Percentiles rank a stretch among this genome's conserved stretches.
Conservation (phyloP, 495 filamentous ascomycete genomes). For the Cercophora scortea region DNA sequence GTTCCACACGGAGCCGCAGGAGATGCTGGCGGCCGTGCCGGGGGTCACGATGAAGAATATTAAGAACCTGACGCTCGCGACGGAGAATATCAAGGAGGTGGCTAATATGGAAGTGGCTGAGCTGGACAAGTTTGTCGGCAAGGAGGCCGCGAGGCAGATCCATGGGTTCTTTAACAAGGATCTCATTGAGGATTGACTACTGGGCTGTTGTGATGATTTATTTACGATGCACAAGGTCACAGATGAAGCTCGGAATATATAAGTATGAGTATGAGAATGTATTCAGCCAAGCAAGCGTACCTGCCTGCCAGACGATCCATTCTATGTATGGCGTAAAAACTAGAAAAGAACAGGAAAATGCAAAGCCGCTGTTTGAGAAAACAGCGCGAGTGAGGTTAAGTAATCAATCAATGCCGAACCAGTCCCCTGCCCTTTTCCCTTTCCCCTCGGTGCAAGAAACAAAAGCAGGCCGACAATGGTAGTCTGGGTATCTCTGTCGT, state of each 20-base stretch:
- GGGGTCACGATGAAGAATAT: slow-evolving; percentile 77
- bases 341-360: too few species aligned
- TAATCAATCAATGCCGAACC: too few species aligned
- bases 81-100: slow-evolving; percentile 70
- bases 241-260: not conserved
- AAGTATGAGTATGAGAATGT: not conserved
- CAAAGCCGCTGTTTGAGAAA: too few species aligned
- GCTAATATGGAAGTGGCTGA: slow-evolving; percentile 79
- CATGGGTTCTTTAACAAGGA: slow-evolving; percentile 78
- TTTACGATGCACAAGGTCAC: not conserved
- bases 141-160: slow-evolving; percentile 71
- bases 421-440: too few species aligned
- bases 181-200: slow-evolving; percentile 43
- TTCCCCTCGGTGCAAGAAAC: not conserved
- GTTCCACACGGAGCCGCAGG: slow-evolving; percentile 60
- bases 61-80: slow-evolving; percentile 58
- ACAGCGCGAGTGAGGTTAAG: too few species aligned
- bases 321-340: not conserved
- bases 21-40: slow-evolving; percentile 82
- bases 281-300: not conserved
- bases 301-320: not conserved
- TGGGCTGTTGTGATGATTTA: not conserved
- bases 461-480: not conserved
- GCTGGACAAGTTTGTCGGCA: slow-evolving; percentile 65
- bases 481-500: not conserved